Base-by-base conservation (phyloP, 1,139 yeast species). In the Geotrichum armillariae region DNA sequence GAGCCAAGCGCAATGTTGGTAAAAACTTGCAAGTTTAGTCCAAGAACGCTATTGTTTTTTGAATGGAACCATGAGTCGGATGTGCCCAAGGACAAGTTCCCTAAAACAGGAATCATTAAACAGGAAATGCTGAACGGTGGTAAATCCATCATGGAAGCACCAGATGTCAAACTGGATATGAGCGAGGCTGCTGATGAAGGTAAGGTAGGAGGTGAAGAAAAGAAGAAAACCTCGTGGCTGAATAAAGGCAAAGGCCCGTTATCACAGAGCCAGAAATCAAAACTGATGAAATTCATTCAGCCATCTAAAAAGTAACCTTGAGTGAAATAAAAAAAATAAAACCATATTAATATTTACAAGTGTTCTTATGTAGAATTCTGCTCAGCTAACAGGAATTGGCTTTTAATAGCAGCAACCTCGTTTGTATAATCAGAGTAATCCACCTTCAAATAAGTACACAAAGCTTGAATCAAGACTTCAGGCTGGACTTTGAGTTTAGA, bases 11-110 rank as follows among this genome's bases (percentile, higher is more conserved):
- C 53, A 25, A 31, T 32, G 5, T 56, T 66, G 6, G 59, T 58
- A 11, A 25, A 41, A 3, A 68, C 63, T 34, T 56, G 58, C 40
- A 57, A 57, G 22, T 65, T 66, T 47, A 63, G 66, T 12, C 36
- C 62, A 8, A 56, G 70, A 18, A 65, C 60, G 16, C 55, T 66
- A 18, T 53, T 66, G 22, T 57, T 49, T 23, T 58, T 66, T 39
- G 67, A 66, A 46, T 66, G 68, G 68, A 58, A 56, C 21, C 54
- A 47, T 18, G 45, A 46, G 3, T 31, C 48, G 7, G 53, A 46
- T 9, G 16, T 41, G 12, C 49, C 46, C 12, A 41, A 41, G 17
- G 32, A 37, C 18, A 35, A 23, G 2, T 48, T 49, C 18, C 53
- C 59, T 4, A 42, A 43, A 31, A 34, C 39, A 7, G 48, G 47